These are phyloP conservation scores for Tripterygium wilfordii DNA, from an alignment of 177 flowering plant genomes.

Conservation along the genomic window DNA sequence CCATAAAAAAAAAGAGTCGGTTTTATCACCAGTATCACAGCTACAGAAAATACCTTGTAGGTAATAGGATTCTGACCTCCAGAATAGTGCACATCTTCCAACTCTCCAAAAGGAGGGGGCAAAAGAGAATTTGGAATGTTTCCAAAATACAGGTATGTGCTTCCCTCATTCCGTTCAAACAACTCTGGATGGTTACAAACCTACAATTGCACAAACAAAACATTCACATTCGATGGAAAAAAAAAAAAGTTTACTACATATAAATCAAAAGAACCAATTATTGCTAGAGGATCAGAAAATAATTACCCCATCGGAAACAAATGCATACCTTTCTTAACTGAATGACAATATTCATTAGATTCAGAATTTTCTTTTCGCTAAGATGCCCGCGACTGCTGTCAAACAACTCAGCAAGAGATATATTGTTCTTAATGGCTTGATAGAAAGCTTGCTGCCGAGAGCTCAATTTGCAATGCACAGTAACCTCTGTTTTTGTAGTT, in stretches of 20 bases:
- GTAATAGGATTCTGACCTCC: slow-evolving; percentile 81
- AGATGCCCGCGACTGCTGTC: slow-evolving; percentile 83
- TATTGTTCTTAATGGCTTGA: slow-evolving; percentile 97
- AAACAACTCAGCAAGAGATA: slow-evolving; percentile 93
- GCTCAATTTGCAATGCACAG: slow-evolving; percentile 93
- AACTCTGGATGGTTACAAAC: slow-evolving; percentile 99
- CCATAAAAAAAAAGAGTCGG: too few species aligned
- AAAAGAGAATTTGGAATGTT: slow-evolving; percentile 80
- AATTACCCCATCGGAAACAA: neutral
- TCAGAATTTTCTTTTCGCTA: slow-evolving; percentile 79
- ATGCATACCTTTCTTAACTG: slow-evolving; percentile 88
- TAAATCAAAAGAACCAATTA: neutral
- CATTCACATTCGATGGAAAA: too few species aligned
- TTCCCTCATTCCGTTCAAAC: slow-evolving; percentile 97
- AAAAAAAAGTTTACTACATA: too few species aligned
- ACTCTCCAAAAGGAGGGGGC: slow-evolving; percentile 93
- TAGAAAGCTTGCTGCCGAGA: slow-evolving; percentile 98
- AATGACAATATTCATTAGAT: slow-evolving; percentile 97
- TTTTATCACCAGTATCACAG: too few species aligned
- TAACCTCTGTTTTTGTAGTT: slow-evolving; percentile 85
- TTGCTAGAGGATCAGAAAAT: neutral
- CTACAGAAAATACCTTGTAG: slow-evolving; percentile 81
- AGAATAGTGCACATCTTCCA: slow-evolving; percentile 76
- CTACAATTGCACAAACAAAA: slow-evolving; percentile 28
- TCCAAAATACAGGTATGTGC: slow-evolving; percentile 68